Evolutionary conservation across 2,329 filamentous ascomycete genomes (phyloP).

Genomic region (Neofusicoccum cordaticola): DNA sequence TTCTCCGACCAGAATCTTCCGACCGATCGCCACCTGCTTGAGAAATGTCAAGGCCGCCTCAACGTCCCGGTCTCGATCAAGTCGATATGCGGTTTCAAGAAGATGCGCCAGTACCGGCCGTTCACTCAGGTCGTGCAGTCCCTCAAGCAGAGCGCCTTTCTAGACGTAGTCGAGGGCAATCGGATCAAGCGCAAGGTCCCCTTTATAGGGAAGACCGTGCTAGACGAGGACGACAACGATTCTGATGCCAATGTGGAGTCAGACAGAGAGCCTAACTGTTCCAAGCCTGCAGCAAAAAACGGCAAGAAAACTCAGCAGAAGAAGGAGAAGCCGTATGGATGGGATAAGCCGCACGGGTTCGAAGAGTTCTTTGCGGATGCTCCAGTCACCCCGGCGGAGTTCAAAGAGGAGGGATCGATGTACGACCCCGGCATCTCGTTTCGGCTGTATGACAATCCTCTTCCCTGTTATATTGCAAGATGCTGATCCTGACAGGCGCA

Average conservation of each 20-base stretch:
- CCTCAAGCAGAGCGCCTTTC: constrained; percentile 40
- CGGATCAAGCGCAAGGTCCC: constrained; percentile 45
- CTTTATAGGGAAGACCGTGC: constrained; percentile 30
- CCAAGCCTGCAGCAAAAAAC: constrained; percentile 3
- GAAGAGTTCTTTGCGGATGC: constrained; percentile 76
- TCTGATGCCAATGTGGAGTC: constrained; percentile 18
- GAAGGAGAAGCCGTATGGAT: background rate
- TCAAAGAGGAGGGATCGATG: constrained; percentile 62
- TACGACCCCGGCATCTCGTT: constrained; percentile 57
- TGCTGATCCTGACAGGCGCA: constrained; percentile 48
- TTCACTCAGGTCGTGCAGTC: constrained; percentile 37
- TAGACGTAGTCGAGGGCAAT: constrained; percentile 42
- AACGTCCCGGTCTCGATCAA: constrained; percentile 44
- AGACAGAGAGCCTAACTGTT: background rate
- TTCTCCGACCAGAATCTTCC: constrained; percentile 50
- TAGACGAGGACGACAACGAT: constrained; percentile 24
- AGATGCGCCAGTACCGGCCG: constrained; percentile 47
- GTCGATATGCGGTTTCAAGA: constrained; percentile 44
- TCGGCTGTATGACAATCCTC: constrained; percentile 39
- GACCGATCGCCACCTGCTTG: constrained; percentile 42
- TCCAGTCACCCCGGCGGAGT: constrained; percentile 70
- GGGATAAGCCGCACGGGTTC: constrained; percentile 44
- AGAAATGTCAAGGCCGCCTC: constrained; percentile 38
- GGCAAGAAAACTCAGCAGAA: background rate
- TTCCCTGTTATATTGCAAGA: background rate